Evolutionary conservation across 1,284 basidiomycete genomes (phyloP).

Genomic region (Sparassis latifolia): DNA sequence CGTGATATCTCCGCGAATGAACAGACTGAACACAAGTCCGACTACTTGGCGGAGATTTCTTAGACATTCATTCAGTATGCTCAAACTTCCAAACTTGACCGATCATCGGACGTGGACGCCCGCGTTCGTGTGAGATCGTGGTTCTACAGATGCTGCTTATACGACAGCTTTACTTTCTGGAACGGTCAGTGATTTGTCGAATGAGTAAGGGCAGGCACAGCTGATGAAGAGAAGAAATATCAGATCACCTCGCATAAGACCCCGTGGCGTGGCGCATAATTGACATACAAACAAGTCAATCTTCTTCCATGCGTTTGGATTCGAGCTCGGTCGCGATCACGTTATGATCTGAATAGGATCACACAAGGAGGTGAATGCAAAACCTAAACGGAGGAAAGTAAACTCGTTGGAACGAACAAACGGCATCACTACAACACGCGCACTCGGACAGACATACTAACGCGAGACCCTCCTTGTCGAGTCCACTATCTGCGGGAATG

Average conservation of each 20-base stretch:
- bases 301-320: not conserved
- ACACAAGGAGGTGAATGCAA: too few species aligned
- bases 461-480: too few species aligned
- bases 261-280: not conserved
- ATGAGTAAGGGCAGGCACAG: not conserved
- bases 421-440: too few species aligned
- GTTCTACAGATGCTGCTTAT: not conserved
- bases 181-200: not conserved
- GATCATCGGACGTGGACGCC: not conserved
- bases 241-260: not conserved
- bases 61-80: too few species aligned
- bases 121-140: not conserved
- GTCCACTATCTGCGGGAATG: too few species aligned
- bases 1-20: too few species aligned
- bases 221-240: not conserved
- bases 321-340: not conserved
- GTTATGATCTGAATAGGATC: not conserved
- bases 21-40: too few species aligned
- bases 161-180: not conserved
- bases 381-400: too few species aligned
- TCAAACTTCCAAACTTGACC: not conserved
- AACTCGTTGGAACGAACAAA: too few species aligned
- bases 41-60: too few species aligned
- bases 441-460: too few species aligned
- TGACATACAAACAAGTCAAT: not conserved